Conservation (phyloP, 164 flowering plant species). For the Protea cynaroides region DNA sequence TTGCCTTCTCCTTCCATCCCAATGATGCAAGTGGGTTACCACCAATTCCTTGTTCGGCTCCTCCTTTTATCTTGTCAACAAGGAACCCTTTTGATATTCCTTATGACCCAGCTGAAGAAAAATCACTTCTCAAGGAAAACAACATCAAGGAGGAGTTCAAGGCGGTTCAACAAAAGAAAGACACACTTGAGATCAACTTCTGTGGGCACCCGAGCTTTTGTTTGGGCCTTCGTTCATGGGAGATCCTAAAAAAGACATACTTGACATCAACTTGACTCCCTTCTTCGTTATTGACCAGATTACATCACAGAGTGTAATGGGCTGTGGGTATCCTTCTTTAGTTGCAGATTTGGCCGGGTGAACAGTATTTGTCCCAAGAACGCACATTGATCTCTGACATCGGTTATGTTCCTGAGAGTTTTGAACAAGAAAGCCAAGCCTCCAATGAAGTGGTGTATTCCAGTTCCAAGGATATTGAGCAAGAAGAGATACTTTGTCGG, state of each 20-base stretch:
- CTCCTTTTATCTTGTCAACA: slow-evolving; percentile 54
- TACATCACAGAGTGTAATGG: slow-evolving; percentile 29
- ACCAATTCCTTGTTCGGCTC: slow-evolving; percentile 90
- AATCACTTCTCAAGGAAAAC: slow-evolving; percentile 57
- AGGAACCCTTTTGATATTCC: slow-evolving; percentile 89
- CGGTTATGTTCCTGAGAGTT: slow-evolving; percentile 24
- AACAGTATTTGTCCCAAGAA: slow-evolving; percentile 33
- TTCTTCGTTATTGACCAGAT: slow-evolving; percentile 51
- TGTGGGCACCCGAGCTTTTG: slow-evolving; percentile 73
- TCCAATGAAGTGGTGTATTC: slow-evolving; percentile 32
- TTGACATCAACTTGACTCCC: slow-evolving; percentile 40
- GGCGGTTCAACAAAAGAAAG: slow-evolving; percentile 42
- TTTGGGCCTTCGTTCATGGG: slow-evolving; percentile 44
- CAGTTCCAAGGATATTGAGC: slow-evolving; percentile 24
- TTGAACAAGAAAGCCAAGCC: slow-evolving; percentile 44
- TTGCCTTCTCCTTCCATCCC: slow-evolving; percentile 44
- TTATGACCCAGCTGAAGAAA: slow-evolving; percentile 68
- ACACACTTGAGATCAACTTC: too few relatives aligned
- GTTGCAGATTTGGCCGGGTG: slow-evolving; percentile 44
- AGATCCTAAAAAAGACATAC: slow-evolving; percentile 36
- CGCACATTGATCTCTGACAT: slow-evolving; percentile 20
- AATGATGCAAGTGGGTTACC: slow-evolving; percentile 44
- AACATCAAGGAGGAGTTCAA: slow-evolving; percentile 49
- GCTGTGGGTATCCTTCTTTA: slow-evolving; percentile 22
- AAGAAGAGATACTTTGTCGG: too few relatives aligned